Conservation (phyloP, 306 rosid species). For the Vigna mungo region DNA sequence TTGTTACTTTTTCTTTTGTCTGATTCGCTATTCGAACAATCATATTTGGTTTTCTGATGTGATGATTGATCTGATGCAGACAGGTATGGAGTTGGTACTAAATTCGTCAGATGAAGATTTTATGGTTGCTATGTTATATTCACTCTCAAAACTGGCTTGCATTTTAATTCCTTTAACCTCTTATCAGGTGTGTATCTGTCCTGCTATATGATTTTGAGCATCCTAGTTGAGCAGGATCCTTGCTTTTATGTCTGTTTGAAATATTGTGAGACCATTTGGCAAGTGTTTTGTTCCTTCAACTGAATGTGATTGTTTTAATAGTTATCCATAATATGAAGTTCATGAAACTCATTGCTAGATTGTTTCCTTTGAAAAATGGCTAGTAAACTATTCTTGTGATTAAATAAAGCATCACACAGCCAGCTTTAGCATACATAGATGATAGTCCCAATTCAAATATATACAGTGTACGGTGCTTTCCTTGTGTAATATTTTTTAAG, state of each 20-base stretch:
- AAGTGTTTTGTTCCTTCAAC: not conserved
- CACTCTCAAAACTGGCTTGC: conserved; percentile 77
- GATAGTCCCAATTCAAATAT: conserved; percentile 1
- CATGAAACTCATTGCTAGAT: conserved; percentile 15
- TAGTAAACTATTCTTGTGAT: not conserved
- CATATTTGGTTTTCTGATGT: conserved; percentile 27
- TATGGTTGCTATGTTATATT: conserved; percentile 66
- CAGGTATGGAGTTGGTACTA: conserved; percentile 61
- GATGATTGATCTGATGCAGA: conserved; percentile 54
- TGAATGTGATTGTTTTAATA: not conserved
- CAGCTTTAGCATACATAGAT: conserved; percentile 27
- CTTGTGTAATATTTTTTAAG: conserved; percentile 21
- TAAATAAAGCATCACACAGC: conserved; percentile 27
- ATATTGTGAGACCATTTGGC: not conserved
- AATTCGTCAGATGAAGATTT: conserved; percentile 61
- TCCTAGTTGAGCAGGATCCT: conserved; percentile 22
- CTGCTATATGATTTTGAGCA: conserved; percentile 10
- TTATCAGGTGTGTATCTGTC: conserved; percentile 64
- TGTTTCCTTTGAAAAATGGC: not conserved
- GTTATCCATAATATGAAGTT: conserved; percentile 6
- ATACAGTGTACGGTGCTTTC: not conserved
- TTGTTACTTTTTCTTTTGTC: not conserved
- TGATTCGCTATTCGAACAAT: not conserved
- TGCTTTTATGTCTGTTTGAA: conserved; percentile 24
- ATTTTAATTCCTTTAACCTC: conserved; percentile 54